Evolutionary conservation across 1,139 yeast species (phyloP), one percentile per base, ranked within the genome.

Genomic region (Scheffersomyces cryptocercus): DNA sequence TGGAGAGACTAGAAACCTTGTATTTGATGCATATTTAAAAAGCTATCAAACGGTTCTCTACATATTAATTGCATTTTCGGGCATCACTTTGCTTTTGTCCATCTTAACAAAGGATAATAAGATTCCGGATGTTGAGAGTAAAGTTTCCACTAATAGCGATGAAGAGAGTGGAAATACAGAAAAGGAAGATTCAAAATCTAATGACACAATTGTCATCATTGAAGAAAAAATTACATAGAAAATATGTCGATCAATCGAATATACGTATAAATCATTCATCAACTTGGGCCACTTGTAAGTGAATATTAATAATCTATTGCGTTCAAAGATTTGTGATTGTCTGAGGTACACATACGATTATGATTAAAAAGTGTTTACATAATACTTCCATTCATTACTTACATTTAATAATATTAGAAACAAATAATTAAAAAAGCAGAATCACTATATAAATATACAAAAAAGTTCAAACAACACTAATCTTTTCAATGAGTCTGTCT

Each of bases 21-120:
- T 31, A 5, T 31, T 31, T 31, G 35, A 31, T n/a, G 35, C 35
- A n/a, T 31, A 31, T 20, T 15, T 31, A n/a, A 31, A 31, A 31
- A 31, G 35, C 15, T 31, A 31, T 20, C 10, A 11, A 8, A 31
- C 35, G 3, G 35, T 31, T 14, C 20, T 31, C n/a, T 31, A n/a
- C 24, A 31, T 31, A n/a, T 31, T 31, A 20, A 31, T 31, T n/a
- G 24, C 35, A 31, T 31, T 31, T n/a, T 31, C 35, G 15, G 35
- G 35, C 20, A 15, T 31, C 15, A 31, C 35, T 5, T 31, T 31
- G 24, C 5, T 31, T 14, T 15, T 31, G 24, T 31, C 35, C 20
- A 31, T 31, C 7, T 15, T 31, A 31, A 31, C 35, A 2, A 14
- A 20, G 7, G 35, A 31, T 31, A 20, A 14, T 10, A 20, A 14